phyloP scores from a whole-genome alignment of 2,329 filamentous ascomycete genomes.

The Neocucurbitaria cava region DNA sequence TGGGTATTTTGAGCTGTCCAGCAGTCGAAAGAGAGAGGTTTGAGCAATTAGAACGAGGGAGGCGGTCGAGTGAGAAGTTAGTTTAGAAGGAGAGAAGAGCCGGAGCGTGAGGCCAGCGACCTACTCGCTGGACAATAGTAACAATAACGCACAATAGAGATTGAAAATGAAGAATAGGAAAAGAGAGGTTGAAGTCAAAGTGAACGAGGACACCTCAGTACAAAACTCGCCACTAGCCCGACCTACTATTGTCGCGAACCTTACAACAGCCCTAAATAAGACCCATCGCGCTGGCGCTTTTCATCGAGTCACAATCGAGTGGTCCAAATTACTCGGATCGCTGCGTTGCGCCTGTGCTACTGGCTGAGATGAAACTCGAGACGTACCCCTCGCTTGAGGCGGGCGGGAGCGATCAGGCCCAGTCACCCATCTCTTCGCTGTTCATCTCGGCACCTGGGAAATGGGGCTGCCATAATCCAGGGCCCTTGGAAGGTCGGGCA shows the following conservation, averaged over 20 bases:
- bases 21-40: conserved; percentile 40
- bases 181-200: conserved; percentile 11
- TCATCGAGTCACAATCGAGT: conserved; percentile 37
- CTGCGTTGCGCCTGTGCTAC: conserved; percentile 24
- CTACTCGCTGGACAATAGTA: conserved; percentile 47
- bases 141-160: conserved; percentile 44
- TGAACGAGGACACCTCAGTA: conserved; percentile 30
- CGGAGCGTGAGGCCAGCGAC: conserved; percentile 43
- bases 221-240: conserved; percentile 26
- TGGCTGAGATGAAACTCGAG: conserved; percentile 38
- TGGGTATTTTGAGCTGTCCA: conserved; percentile 33
- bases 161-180: conserved; percentile 27
- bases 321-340: conserved; percentile 41
- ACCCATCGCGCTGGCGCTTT: conserved; percentile 36
- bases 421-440: conserved; percentile 20
- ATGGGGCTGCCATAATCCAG: conserved; percentile 12
- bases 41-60: conserved; percentile 26
- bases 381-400: conserved; percentile 19
- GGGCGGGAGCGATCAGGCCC: conserved; percentile 16
- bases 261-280: conserved; percentile 38
- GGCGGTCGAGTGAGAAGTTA: conserved; percentile 19
- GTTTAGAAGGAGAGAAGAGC: conserved; percentile 22
- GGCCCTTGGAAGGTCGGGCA: conserved; percentile 20
- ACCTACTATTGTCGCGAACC: conserved; percentile 34
- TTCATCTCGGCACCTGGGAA: conserved; percentile 7